Evolutionary conservation across 2,329 filamentous ascomycete species (phyloP).

Genomic region (Curvularia spicifera): DNA sequence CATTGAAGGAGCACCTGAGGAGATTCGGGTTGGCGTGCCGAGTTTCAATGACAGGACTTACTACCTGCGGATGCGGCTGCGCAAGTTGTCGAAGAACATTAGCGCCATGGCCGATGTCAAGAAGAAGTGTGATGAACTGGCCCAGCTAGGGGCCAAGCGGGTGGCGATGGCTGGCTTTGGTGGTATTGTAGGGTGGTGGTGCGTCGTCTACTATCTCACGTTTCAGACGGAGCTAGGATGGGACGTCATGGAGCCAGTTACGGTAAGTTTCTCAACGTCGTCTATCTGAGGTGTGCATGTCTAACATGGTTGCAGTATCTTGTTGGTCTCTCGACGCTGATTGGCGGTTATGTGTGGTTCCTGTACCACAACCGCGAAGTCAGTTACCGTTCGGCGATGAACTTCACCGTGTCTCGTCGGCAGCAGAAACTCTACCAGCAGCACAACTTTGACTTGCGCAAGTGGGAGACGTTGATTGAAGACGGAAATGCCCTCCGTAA

Average conservation of each 20-base stretch:
- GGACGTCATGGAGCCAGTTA: conserved; percentile 90
- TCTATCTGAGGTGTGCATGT: neutral
- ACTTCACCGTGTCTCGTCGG: conserved; percentile 80
- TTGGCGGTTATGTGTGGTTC: conserved; percentile 93
- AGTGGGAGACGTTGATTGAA: conserved; percentile 80
- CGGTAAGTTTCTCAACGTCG: conserved; percentile 49
- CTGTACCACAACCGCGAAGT: conserved; percentile 90
- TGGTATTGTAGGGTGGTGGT: conserved; percentile 79
- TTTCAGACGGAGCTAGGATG: conserved; percentile 79
- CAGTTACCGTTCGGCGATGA: conserved; percentile 83
- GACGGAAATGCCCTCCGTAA: conserved; percentile 78
- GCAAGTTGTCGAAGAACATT: conserved; percentile 73
- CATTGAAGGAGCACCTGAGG: conserved; percentile 72
- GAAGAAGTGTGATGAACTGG: conserved; percentile 78
- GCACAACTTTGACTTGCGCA: conserved; percentile 74
- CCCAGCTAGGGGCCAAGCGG: conserved; percentile 77
- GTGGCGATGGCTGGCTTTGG: conserved; percentile 82
- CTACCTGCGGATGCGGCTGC: conserved; percentile 78
- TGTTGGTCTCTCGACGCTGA: conserved; percentile 82
- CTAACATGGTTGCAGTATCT: conserved; percentile 63
- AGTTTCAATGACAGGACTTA: conserved; percentile 91
- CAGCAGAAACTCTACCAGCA: conserved; percentile 78
- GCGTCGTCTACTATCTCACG: conserved; percentile 72
- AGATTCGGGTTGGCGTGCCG: conserved; percentile 81
- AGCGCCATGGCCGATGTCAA: conserved; percentile 75